Conservation (phyloP, 2,329 filamentous ascomycete genomes). For the Gnomoniopsis sp. region DNA sequence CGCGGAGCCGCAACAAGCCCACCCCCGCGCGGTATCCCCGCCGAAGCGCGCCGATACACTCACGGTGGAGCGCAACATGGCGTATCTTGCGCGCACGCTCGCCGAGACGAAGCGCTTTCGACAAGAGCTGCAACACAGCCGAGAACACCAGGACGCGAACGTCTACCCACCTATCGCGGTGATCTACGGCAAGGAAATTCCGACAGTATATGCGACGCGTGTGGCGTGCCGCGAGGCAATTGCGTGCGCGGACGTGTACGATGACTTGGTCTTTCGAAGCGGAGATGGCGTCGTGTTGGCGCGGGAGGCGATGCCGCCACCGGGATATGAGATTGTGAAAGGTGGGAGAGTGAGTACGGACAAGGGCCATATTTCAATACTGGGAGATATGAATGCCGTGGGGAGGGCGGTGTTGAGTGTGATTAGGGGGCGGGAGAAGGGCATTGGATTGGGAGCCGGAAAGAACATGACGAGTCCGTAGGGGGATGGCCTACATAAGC, state of each 20-base stretch:
- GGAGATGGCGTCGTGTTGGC: slow-evolving; percentile 90
- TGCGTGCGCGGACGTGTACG: slow-evolving; percentile 72
- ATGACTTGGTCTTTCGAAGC: slow-evolving; percentile 79
- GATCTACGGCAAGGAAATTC: slow-evolving; percentile 82
- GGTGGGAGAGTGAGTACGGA: slow-evolving; percentile 77
- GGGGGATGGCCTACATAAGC: background rate
- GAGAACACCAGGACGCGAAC: slow-evolving; percentile 61
- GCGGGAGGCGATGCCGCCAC: slow-evolving; percentile 78
- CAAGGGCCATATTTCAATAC: slow-evolving; percentile 79
- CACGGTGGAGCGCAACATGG: slow-evolving; percentile 34
- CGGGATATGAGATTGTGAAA: slow-evolving; percentile 70
- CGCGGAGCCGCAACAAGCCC: slow-evolving; percentile 25
- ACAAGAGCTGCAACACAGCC: slow-evolving; percentile 62
- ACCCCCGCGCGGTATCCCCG: slow-evolving; percentile 7
- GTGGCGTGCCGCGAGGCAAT: slow-evolving; percentile 73
- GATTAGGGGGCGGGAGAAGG: slow-evolving; percentile 62
- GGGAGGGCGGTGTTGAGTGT: slow-evolving; percentile 71
- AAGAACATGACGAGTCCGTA: background rate
- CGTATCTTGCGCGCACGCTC: slow-evolving; percentile 75
- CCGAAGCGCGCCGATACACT: slow-evolving; percentile 4
- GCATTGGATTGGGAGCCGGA: slow-evolving; percentile 61
- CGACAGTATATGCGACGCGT: slow-evolving; percentile 78
- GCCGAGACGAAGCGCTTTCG: slow-evolving; percentile 72
- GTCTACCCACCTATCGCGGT: slow-evolving; percentile 77
- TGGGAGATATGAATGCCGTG: slow-evolving; percentile 81